Conservation (phyloP, 2,329 filamentous ascomycete genomes). For the Penicillium sp. region DNA sequence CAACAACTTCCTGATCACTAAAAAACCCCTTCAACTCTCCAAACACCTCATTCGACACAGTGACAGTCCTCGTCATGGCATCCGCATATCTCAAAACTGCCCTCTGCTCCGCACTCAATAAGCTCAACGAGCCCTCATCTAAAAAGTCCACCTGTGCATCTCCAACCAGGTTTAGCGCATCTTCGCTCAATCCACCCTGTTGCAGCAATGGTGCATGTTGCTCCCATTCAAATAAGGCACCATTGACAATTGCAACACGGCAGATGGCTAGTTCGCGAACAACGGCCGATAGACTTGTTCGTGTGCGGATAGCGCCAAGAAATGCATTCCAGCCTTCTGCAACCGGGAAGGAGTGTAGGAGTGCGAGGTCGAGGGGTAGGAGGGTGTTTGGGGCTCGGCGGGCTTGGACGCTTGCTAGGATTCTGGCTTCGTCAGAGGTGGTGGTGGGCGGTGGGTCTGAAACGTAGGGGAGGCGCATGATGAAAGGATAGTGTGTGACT, state of each 20-base stretch:
- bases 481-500: neutral
- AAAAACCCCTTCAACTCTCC: slow-evolving; percentile 61
- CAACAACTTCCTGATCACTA: slow-evolving; percentile 70
- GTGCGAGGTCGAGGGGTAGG: slow-evolving; percentile 54
- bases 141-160: slow-evolving; percentile 31
- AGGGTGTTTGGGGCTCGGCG: slow-evolving; percentile 52
- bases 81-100: slow-evolving; percentile 73
- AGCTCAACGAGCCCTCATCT: slow-evolving; percentile 24
- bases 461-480: slow-evolving; percentile 57
- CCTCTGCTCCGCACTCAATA: slow-evolving; percentile 61
- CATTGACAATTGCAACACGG: slow-evolving; percentile 75
- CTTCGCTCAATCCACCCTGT: slow-evolving; percentile 55
- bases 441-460: slow-evolving; percentile 50
- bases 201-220: slow-evolving; percentile 75
- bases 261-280: slow-evolving; percentile 78
- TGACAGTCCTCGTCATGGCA: slow-evolving; percentile 76
- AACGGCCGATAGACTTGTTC: slow-evolving; percentile 49
- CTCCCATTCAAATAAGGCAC: slow-evolving; percentile 82
- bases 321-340: slow-evolving; percentile 61
- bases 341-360: slow-evolving; percentile 56
- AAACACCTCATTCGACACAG: slow-evolving; percentile 69
- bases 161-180: slow-evolving; percentile 38
- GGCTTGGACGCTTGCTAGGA: slow-evolving; percentile 52
- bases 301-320: slow-evolving; percentile 55
- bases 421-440: slow-evolving; percentile 49